Base-by-base conservation (phyloP, 805 yeast genomes). In the Candida endomychidarum region DNA sequence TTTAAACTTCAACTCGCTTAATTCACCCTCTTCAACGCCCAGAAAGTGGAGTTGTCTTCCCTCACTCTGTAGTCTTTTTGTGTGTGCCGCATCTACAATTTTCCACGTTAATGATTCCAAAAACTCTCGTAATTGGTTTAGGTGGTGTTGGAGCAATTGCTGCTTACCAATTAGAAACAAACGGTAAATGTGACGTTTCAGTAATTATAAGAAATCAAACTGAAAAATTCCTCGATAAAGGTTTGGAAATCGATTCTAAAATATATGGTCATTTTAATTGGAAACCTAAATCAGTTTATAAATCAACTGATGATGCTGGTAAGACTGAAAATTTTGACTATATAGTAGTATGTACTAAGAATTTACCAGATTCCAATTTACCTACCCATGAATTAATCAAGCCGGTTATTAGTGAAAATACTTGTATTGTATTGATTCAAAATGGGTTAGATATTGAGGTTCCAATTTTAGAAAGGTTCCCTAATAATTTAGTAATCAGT, bases 61-160 rank as follows among this genome's bases (percentile, higher is more conserved):
- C n/a, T n/a, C n/a, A n/a, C n/a, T n/a, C n/a, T n/a, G n/a, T n/a
- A n/a, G n/a, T 6, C 4, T 23, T 23, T 23, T 23, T 23, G 11
- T 6, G 25, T 6, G 26, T 7, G n/a, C 28, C 17, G 5, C 14
- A 25, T 5, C 16, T 9, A n/a, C 6, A 7, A 7, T 5, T n/a
- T 12, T 12, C 28, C 5, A 25, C n/a, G n/a, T 15, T 7, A 25
- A 27, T 33, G 37, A 18, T n/a, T 38, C 57, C 62, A 5, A 60
- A 53, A 30, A 79, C 81, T 12, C 65, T 86, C 9, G 65, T 86
- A 8, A 74, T 86, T 27, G 96, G 96, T 8, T 75, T 87, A 30
- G 96, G 96, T 11, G 96, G 95, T 26, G 93, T 87, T 8, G 96
- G 96, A 25, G 74, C 87, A 12, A 76, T 87, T 23, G 81, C 83